A percentile compares a stretch with the other conserved stretches of the same genome.
phyloP scores from a whole-genome alignment of 2,329 filamentous ascomycete genomes.

The Gaeumannomyces tritici region DNA sequence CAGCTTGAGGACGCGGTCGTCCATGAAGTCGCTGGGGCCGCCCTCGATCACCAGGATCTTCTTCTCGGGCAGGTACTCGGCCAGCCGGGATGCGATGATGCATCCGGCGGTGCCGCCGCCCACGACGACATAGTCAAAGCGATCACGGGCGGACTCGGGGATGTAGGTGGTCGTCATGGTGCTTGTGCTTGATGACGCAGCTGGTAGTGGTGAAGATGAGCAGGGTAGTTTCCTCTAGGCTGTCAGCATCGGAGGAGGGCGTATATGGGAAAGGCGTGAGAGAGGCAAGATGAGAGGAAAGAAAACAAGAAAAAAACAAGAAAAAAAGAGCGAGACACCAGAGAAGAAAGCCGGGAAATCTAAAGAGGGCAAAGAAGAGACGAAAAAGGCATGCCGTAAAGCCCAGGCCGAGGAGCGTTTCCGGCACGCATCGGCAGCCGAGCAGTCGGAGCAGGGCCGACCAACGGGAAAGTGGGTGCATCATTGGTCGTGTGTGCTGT shows the following conservation, averaged over 20 bases:
- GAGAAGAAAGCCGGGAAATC: too few relatives aligned
- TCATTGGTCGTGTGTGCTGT: too few relatives aligned
- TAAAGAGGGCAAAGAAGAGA: neutral
- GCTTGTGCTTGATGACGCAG: constrained; percentile 17
- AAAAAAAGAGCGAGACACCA: neutral
- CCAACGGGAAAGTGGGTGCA: neutral
- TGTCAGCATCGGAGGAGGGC: neutral
- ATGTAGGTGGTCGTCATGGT: constrained; percentile 61
- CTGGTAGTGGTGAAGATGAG: neutral
- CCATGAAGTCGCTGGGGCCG: constrained; percentile 80
- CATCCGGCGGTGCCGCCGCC: constrained; percentile 82
- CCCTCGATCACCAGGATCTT: constrained; percentile 77
- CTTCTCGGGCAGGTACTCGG: constrained; percentile 76
- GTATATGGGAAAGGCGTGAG: too few relatives aligned
- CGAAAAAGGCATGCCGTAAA: neutral
- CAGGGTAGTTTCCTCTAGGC: neutral
- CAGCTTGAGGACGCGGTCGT: constrained; percentile 76
- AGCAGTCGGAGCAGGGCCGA: neutral
- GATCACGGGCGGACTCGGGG: constrained; percentile 51
- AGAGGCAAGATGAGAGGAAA: neutral
- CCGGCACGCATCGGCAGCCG: neutral
- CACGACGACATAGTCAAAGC: constrained; percentile 78
- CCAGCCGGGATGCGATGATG: constrained; percentile 70
- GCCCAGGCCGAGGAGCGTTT: neutral
- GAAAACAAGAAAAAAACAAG: neutral